Evolutionary conservation across 1,139 yeast species (phyloP).

Genomic region (Yamadazyma songkhlaensis): DNA sequence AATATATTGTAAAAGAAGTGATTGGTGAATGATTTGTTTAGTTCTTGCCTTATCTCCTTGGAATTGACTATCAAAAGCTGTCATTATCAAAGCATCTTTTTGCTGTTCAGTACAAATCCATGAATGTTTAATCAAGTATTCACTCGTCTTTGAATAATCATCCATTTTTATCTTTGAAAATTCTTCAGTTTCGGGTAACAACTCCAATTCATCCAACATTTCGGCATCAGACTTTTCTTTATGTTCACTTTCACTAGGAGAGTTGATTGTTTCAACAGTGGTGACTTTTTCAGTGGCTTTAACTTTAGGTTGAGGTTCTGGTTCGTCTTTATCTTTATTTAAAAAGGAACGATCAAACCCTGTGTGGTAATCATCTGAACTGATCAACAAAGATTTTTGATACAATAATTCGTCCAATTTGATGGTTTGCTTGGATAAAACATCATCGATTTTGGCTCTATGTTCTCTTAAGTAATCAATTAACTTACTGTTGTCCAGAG

Average conservation of each 20-base stretch:
- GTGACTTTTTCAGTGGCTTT: slow-evolving; percentile 14
- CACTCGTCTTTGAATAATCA: slow-evolving; percentile 48
- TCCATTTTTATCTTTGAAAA: slow-evolving; percentile 58
- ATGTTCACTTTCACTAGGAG: slow-evolving; percentile 12
- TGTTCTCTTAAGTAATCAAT: slow-evolving; percentile 53
- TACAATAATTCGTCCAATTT: slow-evolving; percentile 63
- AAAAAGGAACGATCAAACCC: slow-evolving; percentile 87
- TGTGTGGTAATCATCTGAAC: slow-evolving; percentile 90
- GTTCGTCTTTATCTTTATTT: slow-evolving; percentile 50
- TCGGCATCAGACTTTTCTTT: slow-evolving; percentile 21
- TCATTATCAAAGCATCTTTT: slow-evolving; percentile 90
- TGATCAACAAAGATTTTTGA: slow-evolving; percentile 73
- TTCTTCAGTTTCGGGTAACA: slow-evolving; percentile 57
- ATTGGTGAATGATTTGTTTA: slow-evolving; percentile 70
- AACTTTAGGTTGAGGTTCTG: slow-evolving; percentile 11
- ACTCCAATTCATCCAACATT: slow-evolving; percentile 32
- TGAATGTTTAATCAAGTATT: slow-evolving; percentile 57
- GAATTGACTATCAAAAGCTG: slow-evolving; percentile 82
- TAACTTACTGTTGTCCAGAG: slow-evolving; percentile 40
- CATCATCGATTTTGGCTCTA: slow-evolving; percentile 64
- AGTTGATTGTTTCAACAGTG: slow-evolving; percentile 29
- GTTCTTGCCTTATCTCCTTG: slow-evolving; percentile 53
- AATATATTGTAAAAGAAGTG: slow-evolving; percentile 76
- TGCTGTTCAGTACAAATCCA: slow-evolving; percentile 77
- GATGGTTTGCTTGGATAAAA: slow-evolving; percentile 55